Conservation (phyloP, 257 asterid species). For the Misopates orontium region DNA sequence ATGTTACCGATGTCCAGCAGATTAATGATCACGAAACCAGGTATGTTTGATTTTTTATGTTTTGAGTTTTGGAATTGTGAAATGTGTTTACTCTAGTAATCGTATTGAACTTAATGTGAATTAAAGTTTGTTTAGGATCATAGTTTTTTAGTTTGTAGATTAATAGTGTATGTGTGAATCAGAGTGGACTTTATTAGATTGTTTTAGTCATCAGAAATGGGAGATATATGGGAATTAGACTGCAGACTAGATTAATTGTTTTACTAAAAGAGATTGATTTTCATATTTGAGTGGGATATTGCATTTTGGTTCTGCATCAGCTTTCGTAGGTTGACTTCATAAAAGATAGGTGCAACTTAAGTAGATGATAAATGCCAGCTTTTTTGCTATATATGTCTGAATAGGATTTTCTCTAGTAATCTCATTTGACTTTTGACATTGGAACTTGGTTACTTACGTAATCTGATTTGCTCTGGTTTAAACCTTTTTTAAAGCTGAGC, state of each 20-base stretch:
- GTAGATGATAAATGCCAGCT: not conserved
- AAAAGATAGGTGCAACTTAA: not conserved
- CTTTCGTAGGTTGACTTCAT: slow-evolving; percentile 9
- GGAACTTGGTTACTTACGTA: not conserved
- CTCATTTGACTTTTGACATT: slow-evolving; percentile 1
- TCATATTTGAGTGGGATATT: not conserved
- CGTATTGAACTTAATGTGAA: not conserved
- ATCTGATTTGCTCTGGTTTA: not conserved
- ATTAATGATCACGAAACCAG: slow-evolving; percentile 66
- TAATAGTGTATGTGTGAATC: not conserved
- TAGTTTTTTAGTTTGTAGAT: not conserved
- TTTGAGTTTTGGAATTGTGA: slow-evolving; percentile 4
- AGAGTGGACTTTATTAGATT: not conserved
- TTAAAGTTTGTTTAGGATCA: slow-evolving; percentile 2
- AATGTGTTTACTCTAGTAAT: too few relatives aligned
- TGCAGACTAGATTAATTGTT: slow-evolving; percentile 13
- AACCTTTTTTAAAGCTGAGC: not conserved
- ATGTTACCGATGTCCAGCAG: slow-evolving; percentile 44
- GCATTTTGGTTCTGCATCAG: not conserved
- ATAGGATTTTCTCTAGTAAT: not conserved
- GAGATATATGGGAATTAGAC: slow-evolving; percentile 1
- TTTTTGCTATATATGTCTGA: slow-evolving; percentile 10
- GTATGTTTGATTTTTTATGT: slow-evolving; percentile 31
- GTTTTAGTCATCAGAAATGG: too few relatives aligned
- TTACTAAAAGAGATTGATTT: too few relatives aligned